Evolutionary conservation across 768 basidiomycete species (phyloP), one percentile per base, ranked within the genome.

Genomic region (Krasilnikovozyma curviuscula): DNA sequence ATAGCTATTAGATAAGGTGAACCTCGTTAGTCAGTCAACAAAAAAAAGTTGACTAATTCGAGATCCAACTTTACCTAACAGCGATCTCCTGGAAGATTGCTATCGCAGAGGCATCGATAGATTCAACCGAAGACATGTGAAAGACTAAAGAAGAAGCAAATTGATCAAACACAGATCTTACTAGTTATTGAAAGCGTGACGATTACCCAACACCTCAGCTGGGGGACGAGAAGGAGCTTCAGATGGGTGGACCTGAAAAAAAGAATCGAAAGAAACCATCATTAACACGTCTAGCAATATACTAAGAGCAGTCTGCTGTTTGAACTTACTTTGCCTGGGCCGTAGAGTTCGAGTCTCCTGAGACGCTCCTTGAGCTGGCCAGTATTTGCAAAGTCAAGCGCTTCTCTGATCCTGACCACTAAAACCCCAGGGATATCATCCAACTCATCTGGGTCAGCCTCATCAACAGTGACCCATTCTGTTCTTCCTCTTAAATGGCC

Each of bases 321-420:
- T n/a, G n/a, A n/a, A n/a, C n/a, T n/a, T n/a, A n/a, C n/a, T n/a
- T 70, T 76, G 39, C 74, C 69, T 8, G 74, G 65, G 1, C 91
- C 91, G 57, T 95, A 98, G 38, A 91, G 63, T 57, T 98, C 91
- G 43, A 98, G 70, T 80, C 86, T 81, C 39, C 67, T 50, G 3
- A 68, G 53, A 12, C 67, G 54, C 35, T 68, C 88, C 69, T 95
- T 95, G 19, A 98, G 67, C 58, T 89, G 86, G 30, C 86, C 82
- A 19, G 89, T 89, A 61, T 98, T 98, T 12, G 91, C 83, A 56
- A 98, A 98, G 59, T 85, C 83, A 24, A 98, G 69, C 58, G 76
- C 81, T 65, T 97, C 91, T 27, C 85, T 69, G 46, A 98, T 81
- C 21, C 86, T 72, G 6, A 95, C 73, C 40, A 98, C 89, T 39